A percentile compares a stretch with the other conserved stretches of the same genome.
These are phyloP conservation scores for Ophiostoma novo-ulmi DNA, from an alignment of 2,329 filamentous ascomycete species.

Conservation along the genomic window DNA sequence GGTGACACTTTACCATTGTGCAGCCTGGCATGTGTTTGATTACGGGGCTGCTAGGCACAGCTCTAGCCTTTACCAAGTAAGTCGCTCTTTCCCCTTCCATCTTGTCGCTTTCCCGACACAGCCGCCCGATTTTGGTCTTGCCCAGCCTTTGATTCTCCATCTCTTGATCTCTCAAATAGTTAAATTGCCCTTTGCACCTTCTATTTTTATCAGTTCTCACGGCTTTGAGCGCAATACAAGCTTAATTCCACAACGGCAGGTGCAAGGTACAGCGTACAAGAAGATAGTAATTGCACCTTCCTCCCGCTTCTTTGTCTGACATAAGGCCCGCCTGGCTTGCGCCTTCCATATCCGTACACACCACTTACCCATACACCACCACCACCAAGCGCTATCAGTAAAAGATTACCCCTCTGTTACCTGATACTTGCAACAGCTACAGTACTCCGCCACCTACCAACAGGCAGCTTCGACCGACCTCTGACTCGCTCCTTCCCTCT, in stretches of 20 bases:
- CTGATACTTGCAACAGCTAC: slow-evolving; percentile 18
- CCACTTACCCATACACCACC: not conserved
- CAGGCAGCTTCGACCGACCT: slow-evolving; percentile 2
- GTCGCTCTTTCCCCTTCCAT: not conserved
- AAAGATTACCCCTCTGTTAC: slow-evolving; percentile 13
- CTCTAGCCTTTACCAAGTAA: not conserved
- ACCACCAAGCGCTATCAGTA: not conserved
- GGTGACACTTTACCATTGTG: slow-evolving; percentile 12
- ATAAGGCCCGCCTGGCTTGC: not conserved
- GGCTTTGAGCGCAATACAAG: not conserved
- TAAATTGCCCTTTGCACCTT: not conserved
- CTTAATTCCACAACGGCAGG: not conserved
- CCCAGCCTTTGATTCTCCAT: not conserved
- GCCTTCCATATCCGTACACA: slow-evolving; percentile 7
- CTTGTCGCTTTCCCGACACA: not conserved
- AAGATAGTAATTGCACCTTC: not conserved
- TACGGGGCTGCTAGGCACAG: slow-evolving; percentile 10
- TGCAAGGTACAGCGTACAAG: slow-evolving; percentile 1
- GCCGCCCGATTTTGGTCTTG: not conserved
- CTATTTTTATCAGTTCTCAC: not conserved
- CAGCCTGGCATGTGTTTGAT: not conserved
- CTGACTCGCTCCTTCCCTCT: slow-evolving; percentile 12
- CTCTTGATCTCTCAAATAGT: not conserved
- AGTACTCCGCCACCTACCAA: slow-evolving; percentile 18
- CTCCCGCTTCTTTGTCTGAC: not conserved